Base-by-base conservation (phyloP, 2,329 filamentous ascomycete genomes). In the Pyricularia pennisetigena region DNA sequence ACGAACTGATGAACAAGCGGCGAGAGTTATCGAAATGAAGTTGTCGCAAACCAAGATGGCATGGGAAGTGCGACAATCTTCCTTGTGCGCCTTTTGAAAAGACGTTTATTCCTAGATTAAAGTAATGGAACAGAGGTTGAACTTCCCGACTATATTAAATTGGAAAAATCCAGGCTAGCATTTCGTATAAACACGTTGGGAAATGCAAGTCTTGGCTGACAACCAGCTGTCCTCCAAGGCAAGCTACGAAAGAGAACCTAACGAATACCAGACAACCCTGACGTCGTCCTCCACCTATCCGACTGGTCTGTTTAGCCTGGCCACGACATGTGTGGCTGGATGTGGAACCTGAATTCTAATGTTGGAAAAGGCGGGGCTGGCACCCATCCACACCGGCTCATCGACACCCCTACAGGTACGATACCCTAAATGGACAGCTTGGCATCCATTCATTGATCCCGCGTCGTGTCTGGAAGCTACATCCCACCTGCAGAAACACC, bases 391-490 rank as follows among this genome's bases (percentile, higher is more conserved):
- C 12, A 35, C 32, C 32, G 12, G 32, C 32, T 35, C 32, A 14
- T 14, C 32, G 14, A 35, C 32, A 35, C 14, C 32, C 32, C 16
- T 35, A 35, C 32, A 3, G 14, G 14, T 35, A 35, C 32, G 4
- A n/a, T 49, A 16, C 35, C 35, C 41, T 54, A 54, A 54, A 54
- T 32, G 41, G 41, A 57, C 32, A 26, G 61, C 32, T 71, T 62
- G n/a, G 23, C 24, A 61, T 23, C 28, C 63, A 65, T 65, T 5
- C 63, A 8, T 10, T 29, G 12, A 28, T 29, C 28, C n/a, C 28
- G 35, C 28, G 28, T 35, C n/a, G 28, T 35, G 63, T 28, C 35
- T 32, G 63, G 26, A 65, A 29, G 20, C 29, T 65, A 16, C 28
- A 35, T 35, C n/a, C 20, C 29, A 65, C 63, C 28, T 32, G 63